phyloP scores from a whole-genome alignment of 805 yeast genomes.

The Wickerhamiella hasegawae region DNA sequence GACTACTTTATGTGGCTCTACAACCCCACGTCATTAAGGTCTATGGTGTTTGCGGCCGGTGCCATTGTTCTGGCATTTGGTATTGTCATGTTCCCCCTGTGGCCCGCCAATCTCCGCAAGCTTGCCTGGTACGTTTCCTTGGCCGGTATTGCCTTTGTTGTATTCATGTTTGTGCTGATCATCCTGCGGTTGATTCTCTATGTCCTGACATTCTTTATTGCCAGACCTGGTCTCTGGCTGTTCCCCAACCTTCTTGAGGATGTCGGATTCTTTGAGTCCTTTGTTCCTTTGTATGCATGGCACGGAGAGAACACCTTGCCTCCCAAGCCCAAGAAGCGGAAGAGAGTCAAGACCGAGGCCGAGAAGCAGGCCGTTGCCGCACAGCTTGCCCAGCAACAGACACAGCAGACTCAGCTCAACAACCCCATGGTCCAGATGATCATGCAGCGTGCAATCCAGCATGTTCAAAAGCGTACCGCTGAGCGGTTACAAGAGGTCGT shows the following conservation, averaged over 20 bases:
- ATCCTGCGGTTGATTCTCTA: conserved; percentile 62
- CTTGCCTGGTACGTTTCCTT: conserved; percentile 86
- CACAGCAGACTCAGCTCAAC: background rate
- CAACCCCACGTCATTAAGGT: conserved; percentile 51
- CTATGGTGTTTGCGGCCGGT: conserved; percentile 45
- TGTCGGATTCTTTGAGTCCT: conserved; percentile 85
- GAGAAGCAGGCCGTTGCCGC: conserved; percentile 1
- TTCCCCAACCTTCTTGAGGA: conserved; percentile 94
- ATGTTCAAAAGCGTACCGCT: conserved; percentile 8
- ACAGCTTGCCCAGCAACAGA: background rate
- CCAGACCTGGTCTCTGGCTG: conserved; percentile 77
- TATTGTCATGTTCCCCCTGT: conserved; percentile 70
- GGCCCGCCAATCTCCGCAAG: conserved; percentile 81
- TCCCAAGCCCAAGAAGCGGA: conserved; percentile 12
- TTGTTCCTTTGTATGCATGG: conserved; percentile 79
- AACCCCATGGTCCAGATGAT: conserved; percentile 5
- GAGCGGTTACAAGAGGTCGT: conserved; percentile 8
- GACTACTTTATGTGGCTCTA: conserved; percentile 73
- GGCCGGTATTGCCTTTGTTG: conserved; percentile 56
- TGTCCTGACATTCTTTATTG: conserved; percentile 36
- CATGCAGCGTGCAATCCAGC: conserved; percentile 9
- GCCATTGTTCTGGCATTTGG: conserved; percentile 49
- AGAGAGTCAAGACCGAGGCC: conserved; percentile 6
- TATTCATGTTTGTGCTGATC: conserved; percentile 60
- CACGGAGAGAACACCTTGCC: conserved; percentile 30